A percentile compares a stretch with the other conserved stretches of the same genome.
These are phyloP conservation scores for Geotrichum restrictum DNA, from an alignment of 1,139 yeast genomes.

Conservation along the genomic window DNA sequence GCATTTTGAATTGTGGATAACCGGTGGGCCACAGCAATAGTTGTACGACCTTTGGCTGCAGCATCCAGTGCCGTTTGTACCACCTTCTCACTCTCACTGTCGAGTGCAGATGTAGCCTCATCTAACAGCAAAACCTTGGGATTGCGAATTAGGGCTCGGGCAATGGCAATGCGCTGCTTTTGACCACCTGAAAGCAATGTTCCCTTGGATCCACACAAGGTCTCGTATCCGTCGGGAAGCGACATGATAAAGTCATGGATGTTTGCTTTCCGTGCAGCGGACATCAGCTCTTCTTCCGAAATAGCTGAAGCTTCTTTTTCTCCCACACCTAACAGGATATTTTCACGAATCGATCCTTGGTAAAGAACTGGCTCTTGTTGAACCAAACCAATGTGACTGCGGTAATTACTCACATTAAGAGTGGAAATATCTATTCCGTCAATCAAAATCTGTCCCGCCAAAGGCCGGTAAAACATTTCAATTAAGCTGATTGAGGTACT, in stretches of 20 bases:
- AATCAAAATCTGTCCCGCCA: conserved; percentile 57
- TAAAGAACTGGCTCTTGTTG: conserved; percentile 79
- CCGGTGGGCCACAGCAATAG: conserved; percentile 87
- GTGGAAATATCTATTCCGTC: conserved; percentile 69
- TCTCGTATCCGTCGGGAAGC: conserved; percentile 79
- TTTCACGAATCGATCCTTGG: conserved; percentile 82
- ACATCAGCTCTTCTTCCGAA: conserved; percentile 49
- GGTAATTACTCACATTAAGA: conserved; percentile 66
- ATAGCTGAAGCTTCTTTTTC: background rate
- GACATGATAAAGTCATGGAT: conserved; percentile 71
- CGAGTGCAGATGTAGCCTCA: conserved; percentile 80
- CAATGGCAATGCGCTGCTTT: conserved; percentile 73
- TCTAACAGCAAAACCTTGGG: conserved; percentile 66
- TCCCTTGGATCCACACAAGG: conserved; percentile 77
- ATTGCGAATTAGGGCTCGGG: conserved; percentile 66
- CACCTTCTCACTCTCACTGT: conserved; percentile 74
- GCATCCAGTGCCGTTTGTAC: conserved; percentile 62
- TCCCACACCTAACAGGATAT: conserved; percentile 66
- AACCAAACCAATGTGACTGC: conserved; percentile 76
- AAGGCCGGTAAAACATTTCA: conserved; percentile 75
- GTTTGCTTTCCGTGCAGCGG: conserved; percentile 73
- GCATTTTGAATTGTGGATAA: conserved; percentile 90
- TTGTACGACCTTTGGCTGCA: conserved; percentile 68
- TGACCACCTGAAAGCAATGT: conserved; percentile 82
- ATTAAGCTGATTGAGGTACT: conserved; percentile 84